phyloP scores from a whole-genome alignment of 805 yeast species.

The Wickerhamiella azymoides region DNA sequence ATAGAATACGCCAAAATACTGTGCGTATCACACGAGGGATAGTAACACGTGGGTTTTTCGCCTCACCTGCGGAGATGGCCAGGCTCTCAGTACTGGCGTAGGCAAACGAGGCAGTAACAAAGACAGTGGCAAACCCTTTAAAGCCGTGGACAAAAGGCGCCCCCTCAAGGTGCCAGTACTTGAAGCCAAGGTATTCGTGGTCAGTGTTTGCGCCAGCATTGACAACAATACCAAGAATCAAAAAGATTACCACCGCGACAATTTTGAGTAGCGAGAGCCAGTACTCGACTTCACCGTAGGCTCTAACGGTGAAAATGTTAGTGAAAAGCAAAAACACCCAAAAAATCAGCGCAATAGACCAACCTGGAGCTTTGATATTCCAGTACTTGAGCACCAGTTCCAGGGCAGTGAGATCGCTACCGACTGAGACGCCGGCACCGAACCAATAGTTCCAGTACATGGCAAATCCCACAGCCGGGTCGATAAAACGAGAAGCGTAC shows the following conservation, averaged over 20 bases:
- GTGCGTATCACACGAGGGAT: conserved; percentile 46
- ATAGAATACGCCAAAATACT: conserved; percentile 39
- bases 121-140: conserved; percentile 35
- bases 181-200: conserved; percentile 39
- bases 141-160: conserved; percentile 27
- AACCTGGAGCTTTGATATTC: conserved; percentile 33
- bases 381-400: conserved; percentile 35
- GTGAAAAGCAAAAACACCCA: conserved; percentile 35
- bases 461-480: conserved; percentile 40
- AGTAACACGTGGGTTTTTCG: conserved; percentile 42
- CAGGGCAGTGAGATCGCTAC: conserved; percentile 35
- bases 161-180: conserved; percentile 42
- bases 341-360: conserved; percentile 39
- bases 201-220: conserved; percentile 43
- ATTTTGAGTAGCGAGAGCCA: conserved; percentile 59
- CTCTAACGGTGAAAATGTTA: conserved; percentile 39
- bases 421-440: conserved; percentile 36
- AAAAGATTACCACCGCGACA: conserved; percentile 47
- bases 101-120: conserved; percentile 45
- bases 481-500: conserved; percentile 36
- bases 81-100: conserved; percentile 45
- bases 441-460: conserved; percentile 38
- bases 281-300: conserved; percentile 49
- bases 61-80: conserved; percentile 48
- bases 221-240: conserved; percentile 42